Evolutionary conservation across 202 grass and related monocot species (phyloP).

Genomic region (Musa balbisiana): DNA sequence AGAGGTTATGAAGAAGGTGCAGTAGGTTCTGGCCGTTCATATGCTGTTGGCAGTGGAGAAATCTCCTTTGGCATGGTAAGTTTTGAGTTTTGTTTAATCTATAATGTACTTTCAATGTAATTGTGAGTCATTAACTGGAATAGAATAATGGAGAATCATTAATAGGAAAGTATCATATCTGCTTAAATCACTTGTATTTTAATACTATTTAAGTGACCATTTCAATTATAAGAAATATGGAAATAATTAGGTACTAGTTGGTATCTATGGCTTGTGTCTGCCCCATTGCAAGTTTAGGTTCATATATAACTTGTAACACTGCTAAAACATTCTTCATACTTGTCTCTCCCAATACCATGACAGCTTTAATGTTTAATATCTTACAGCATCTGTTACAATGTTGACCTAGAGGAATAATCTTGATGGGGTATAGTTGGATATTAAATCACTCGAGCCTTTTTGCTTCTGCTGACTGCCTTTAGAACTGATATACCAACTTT

Average conservation of each 20-base stretch:
- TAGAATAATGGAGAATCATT: background rate
- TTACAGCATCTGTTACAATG: background rate
- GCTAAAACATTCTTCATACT: background rate
- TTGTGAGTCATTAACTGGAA: background rate
- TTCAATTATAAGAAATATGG: background rate
- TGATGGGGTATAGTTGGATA: background rate
- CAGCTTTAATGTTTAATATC: background rate
- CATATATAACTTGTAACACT: background rate
- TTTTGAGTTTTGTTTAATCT: background rate
- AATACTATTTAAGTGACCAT: background rate
- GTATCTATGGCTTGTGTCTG: background rate
- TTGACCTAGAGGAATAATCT: background rate
- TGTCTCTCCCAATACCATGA: background rate
- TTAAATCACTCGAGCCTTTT: background rate
- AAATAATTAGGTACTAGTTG: background rate
- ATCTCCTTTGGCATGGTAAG: slow-evolving; percentile 73
- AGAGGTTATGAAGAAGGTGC: slow-evolving; percentile 97
- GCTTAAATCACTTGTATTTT: background rate
- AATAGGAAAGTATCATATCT: background rate
- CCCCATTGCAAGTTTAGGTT: no score
- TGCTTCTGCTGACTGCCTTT: background rate
- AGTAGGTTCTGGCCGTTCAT: slow-evolving; percentile 68
- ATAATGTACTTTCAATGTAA: background rate
- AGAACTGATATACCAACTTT: background rate
- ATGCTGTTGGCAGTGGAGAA: slow-evolving; percentile 84